Conservation (phyloP, 805 yeast species). For the Sungouiozyma ichnusensis region DNA sequence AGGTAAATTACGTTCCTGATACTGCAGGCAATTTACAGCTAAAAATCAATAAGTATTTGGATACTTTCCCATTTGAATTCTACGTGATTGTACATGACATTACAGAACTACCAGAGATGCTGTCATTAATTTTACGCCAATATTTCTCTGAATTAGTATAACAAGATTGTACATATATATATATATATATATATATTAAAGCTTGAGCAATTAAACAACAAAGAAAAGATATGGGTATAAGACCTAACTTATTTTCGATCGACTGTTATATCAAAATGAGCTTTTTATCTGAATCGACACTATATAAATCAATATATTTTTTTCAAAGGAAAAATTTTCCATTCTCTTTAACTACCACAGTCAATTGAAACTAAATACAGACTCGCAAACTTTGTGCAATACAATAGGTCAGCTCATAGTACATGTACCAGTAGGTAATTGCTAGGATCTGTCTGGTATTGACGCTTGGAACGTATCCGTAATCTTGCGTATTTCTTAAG, state of each 20-base stretch:
- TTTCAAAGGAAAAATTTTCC: too few relatives aligned
- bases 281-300: too few relatives aligned
- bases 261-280: too few relatives aligned
- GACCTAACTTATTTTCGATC: too few relatives aligned
- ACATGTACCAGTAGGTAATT: neutral
- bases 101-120: constrained; percentile 82
- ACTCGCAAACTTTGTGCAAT: too few relatives aligned
- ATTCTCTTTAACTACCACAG: too few relatives aligned
- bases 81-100: constrained; percentile 89
- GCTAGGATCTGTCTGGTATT: neutral
- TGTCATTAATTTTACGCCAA: constrained; percentile 81
- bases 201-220: neutral
- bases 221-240: too few relatives aligned
- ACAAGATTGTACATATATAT: neutral
- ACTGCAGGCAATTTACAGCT: constrained; percentile 58
- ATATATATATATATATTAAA: neutral
- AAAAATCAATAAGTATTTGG: constrained; percentile 75
- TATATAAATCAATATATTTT: too few relatives aligned
- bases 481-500: constrained; percentile 1
- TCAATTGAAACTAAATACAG: too few relatives aligned
- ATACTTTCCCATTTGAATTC: constrained; percentile 92
- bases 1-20: constrained; percentile 73
- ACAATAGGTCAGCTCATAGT: too few relatives aligned
- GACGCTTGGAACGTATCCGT: neutral
- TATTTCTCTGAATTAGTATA: constrained; percentile 69